Base-by-base conservation (phyloP, 768 basidiomycete species). In the Hortiboletus flavorubellus region DNA sequence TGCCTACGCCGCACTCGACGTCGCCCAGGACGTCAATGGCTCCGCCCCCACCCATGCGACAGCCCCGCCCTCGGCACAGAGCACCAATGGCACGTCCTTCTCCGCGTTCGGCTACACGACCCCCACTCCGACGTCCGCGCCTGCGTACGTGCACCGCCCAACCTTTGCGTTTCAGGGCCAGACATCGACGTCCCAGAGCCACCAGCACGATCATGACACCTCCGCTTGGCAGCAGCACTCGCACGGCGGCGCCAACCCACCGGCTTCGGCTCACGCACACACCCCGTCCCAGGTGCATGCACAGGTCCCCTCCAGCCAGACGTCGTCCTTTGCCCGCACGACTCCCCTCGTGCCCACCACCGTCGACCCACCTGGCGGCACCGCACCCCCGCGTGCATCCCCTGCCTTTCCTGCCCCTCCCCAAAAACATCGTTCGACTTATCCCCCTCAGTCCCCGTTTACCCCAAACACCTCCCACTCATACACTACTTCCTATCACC, bases 281-380 rank as follows among this genome's bases (percentile, higher is more conserved):
- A 62, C 54, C 4, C 55, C 43, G 15, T 66, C 59, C 18, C 68
- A 69, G 38, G 52, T 52, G 18, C 65, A 44, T 33, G 37, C 63
- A 1, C 68, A 60, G 15, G 48, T 45, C 16, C 44, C 54, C 5
- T 30, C 53, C 0, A n/a, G 9, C 55, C 67, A 63, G 30, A 8
- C 55, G 0, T 59, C 65, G 16, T 60, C 63, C 8, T 69, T 60
- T 52, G 49, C 68, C 1, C 65, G 68, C 39, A 59, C 68, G 14
- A 68, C 69, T 0, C 65, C 69, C 3, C 53, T 69, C 49, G 65
- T 69, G 1, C 70, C 68, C 34, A 69, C 67, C 7, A 65, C 65
- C 42, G 63, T 67, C 56, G 67, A 67, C n/a, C 40, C 61, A 2
- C 58, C 60, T 26, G 26, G 26, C 29, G 15, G 29, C 16, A 7